Base-by-base conservation (phyloP, 1,284 basidiomycete genomes). In the Kalmanozyma brasiliensis region DNA sequence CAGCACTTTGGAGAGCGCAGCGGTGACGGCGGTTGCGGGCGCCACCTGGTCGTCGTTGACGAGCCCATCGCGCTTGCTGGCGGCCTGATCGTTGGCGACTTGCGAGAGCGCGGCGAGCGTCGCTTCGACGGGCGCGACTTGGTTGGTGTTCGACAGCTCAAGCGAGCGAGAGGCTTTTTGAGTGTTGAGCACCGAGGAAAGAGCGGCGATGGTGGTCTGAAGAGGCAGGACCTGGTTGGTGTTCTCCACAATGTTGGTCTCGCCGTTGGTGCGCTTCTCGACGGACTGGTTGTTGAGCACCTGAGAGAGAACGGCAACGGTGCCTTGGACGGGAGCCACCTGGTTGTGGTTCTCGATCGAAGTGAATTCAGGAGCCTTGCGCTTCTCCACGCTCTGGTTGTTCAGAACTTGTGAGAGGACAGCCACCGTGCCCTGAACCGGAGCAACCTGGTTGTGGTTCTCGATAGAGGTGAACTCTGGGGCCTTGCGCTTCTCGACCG, bases 291-390 rank as follows among this genome's bases (percentile, higher is more conserved):
- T 43, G 58, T 57, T 53, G 43, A 52, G 47, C n/a, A 61, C 57
- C 52, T 59, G 51, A 14, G 67, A 56, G 17, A 70, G 67, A 29
- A 52, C 52, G 30, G 67, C 67, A 44, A 55, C 23, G 8, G 67
- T 70, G n/a, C 61, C 67, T 52, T 70, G 30, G 49, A 70, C 57
- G 24, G 67, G 67, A 13, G 52, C 22, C 14, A 70, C 33, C 48
- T 64, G 52, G 42, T 33, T 34, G 52, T n/a, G n/a, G 67, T 64
- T 70, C 48, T 63, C 60, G 14, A 64, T 61, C 30, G 33, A 67
- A n/a, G 37, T 30, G 36, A 42, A 42, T 40, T 51, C 48, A 20
- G 37, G 37, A n/a, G 35, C 36, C 35, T 37, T n/a, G n/a, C n/a
- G n/a, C n/a, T n/a, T n/a, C n/a, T n/a, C 17, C 41, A 38, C 14